Conservation (phyloP, 352 stramenopile species). For the Globisporangium ultimum region DNA sequence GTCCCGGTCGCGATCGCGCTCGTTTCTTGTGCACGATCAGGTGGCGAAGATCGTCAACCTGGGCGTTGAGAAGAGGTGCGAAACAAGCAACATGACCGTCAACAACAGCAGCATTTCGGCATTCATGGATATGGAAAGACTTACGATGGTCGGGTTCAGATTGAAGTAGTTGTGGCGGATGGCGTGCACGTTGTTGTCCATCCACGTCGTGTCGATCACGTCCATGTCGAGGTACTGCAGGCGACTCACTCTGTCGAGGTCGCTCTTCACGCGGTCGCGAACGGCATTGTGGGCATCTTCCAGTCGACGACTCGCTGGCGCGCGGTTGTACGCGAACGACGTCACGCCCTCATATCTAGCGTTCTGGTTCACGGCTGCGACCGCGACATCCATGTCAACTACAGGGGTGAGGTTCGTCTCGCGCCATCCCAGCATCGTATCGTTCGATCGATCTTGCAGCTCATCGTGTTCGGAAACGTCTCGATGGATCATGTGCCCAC, state of each 20-base stretch:
- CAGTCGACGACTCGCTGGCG: not conserved
- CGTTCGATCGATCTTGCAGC: constrained; percentile 15
- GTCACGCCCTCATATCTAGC: constrained; percentile 49
- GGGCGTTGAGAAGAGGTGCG: not conserved
- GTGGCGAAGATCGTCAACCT: constrained; percentile 65
- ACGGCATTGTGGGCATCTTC: constrained; percentile 11
- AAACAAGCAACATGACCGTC: too few relatives aligned
- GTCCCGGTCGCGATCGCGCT: constrained; percentile 38
- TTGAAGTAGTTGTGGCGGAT: constrained; percentile 76
- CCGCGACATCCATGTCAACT: constrained; percentile 48
- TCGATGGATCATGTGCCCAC: constrained; percentile 51
- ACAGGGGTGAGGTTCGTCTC: constrained; percentile 32
- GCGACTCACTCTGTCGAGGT: constrained; percentile 4
- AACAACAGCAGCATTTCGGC: too few relatives aligned
- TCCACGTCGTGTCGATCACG: constrained; percentile 75
- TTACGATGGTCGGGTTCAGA: constrained; percentile 59
- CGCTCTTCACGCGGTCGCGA: constrained; percentile 11
- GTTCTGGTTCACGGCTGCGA: constrained; percentile 52
- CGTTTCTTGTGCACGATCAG: constrained; percentile 60
- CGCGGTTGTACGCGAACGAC: constrained; percentile 53
- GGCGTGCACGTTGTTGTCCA: constrained; percentile 70
- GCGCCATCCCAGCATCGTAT: constrained; percentile 34
- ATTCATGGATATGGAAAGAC: not conserved
- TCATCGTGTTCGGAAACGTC: constrained; percentile 22
- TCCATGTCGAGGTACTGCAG: constrained; percentile 55